Evolutionary conservation across 108 stramenopile species (phyloP).

Genomic region (Craspedostauros australis): DNA sequence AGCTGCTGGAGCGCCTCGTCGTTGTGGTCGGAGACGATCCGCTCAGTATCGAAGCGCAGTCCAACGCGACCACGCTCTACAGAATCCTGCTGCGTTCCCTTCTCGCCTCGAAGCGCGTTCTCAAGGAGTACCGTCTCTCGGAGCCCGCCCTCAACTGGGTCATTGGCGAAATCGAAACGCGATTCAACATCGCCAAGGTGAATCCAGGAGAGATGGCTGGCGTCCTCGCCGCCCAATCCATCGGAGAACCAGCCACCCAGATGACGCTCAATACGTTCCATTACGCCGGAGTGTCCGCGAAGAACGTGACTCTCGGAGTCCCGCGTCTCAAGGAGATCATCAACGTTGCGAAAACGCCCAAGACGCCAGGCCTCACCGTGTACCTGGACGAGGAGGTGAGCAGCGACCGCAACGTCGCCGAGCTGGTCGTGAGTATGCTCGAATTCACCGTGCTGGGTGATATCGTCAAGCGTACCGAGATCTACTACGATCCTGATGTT

Average conservation of each 20-base stretch:
- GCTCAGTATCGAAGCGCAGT: slow-evolving; percentile 86
- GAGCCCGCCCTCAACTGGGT: slow-evolving; percentile 89
- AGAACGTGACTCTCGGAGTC: slow-evolving; percentile 99
- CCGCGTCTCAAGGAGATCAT: slow-evolving; percentile 98
- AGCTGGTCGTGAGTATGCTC: slow-evolving; percentile 77
- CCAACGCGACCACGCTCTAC: slow-evolving; percentile 91
- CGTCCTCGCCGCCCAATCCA: slow-evolving; percentile 96
- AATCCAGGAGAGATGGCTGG: slow-evolving; percentile 98
- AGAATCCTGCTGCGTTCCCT: slow-evolving; percentile 85
- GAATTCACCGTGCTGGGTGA: slow-evolving; percentile 93
- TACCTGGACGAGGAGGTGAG: slow-evolving; percentile 78
- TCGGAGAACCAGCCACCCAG: slow-evolving; percentile 99
- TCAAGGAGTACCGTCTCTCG: slow-evolving; percentile 85
- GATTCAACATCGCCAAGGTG: slow-evolving; percentile 88
- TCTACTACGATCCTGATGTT: slow-evolving; percentile 96
- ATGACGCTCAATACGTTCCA: slow-evolving; percentile 99
- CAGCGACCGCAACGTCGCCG: slow-evolving; percentile 75
- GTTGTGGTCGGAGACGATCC: slow-evolving; percentile 93
- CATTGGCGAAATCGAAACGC: slow-evolving; percentile 85
- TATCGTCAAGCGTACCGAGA: slow-evolving; percentile 88
- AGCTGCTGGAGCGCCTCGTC: slow-evolving; percentile 74
- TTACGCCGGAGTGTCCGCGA: slow-evolving; percentile 96
- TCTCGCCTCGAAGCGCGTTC: slow-evolving; percentile 81
- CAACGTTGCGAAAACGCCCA: slow-evolving; percentile 94
- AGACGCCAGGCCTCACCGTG: slow-evolving; percentile 93